Evolutionary conservation across 495 filamentous ascomycete genomes (phyloP).

Genomic region (Penicillium riverlandense): DNA sequence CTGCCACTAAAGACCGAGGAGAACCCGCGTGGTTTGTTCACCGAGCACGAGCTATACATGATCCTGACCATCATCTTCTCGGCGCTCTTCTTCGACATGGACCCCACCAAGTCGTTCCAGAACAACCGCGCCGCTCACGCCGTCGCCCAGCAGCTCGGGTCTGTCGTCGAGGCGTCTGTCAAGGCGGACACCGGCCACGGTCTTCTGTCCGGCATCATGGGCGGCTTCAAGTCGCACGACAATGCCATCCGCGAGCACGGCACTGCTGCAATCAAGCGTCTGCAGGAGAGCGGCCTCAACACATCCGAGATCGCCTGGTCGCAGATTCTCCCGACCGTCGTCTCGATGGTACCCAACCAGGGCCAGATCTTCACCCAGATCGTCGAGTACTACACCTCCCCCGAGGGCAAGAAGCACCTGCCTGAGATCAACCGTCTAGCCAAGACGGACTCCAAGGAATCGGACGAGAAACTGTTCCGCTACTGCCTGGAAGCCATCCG

Average conservation of each 20-base stretch:
- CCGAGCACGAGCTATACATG: constrained; percentile 72
- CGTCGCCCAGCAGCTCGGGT: constrained; percentile 55
- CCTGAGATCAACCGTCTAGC: constrained; percentile 52
- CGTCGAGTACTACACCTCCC: constrained; percentile 69
- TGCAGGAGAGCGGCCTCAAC: constrained; percentile 58
- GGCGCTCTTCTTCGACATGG: constrained; percentile 49
- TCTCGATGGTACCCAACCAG: constrained; percentile 61
- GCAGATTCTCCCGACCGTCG: constrained; percentile 58
- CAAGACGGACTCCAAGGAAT: constrained; percentile 36
- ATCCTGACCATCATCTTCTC: constrained; percentile 62
- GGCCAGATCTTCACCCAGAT: constrained; percentile 69
- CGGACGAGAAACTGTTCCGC: constrained; percentile 43
- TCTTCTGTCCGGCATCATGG: constrained; percentile 49
- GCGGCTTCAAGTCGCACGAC: constrained; percentile 46
- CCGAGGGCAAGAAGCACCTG: constrained; percentile 46
- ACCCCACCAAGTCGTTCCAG: constrained; percentile 44
- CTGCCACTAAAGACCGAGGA: constrained; percentile 67
- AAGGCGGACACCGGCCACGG: constrained; percentile 54
- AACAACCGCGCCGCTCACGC: constrained; percentile 56
- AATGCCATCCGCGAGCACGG: constrained; percentile 59
- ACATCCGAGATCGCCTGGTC: constrained; percentile 66
- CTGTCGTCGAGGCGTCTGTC: constrained; percentile 55
- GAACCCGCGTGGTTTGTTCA: constrained; percentile 63
- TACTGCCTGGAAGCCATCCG: constrained; percentile 51
- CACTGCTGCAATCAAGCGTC: constrained; percentile 57